Percentiles rank a stretch among this genome's conserved stretches.
These are phyloP conservation scores for Paecilomyces sp. DNA, from an alignment of 2,329 filamentous ascomycete genomes.

Conservation along the genomic window DNA sequence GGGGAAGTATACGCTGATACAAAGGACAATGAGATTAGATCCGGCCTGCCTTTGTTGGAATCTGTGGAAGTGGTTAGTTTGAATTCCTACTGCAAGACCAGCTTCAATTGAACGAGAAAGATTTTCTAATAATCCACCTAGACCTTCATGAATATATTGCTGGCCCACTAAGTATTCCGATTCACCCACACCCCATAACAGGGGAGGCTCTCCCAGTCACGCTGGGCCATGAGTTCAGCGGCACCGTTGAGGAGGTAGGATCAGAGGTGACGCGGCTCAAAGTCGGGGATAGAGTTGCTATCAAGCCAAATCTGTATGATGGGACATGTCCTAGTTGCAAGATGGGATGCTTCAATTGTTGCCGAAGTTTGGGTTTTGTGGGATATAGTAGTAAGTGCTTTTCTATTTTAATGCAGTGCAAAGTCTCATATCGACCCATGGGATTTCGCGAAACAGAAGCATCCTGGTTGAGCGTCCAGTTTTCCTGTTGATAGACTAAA, in stretches of 20 bases:
- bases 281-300: slow-evolving; percentile 50
- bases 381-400: slow-evolving; percentile 35
- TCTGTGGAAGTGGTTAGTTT: slow-evolving; percentile 24
- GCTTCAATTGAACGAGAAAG: background rate
- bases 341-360: slow-evolving; percentile 50
- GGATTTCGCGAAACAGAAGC: too few relatives aligned
- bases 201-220: slow-evolving; percentile 51
- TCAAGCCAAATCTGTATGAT: slow-evolving; percentile 56
- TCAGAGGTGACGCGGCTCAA: slow-evolving; percentile 39
- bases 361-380: slow-evolving; percentile 49
- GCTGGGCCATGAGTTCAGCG: slow-evolving; percentile 60
- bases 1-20: background rate
- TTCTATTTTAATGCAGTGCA: background rate
- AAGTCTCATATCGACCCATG: background rate
- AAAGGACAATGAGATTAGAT: slow-evolving; percentile 9
- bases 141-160: slow-evolving; percentile 49
- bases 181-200: slow-evolving; percentile 50
- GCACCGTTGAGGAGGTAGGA: slow-evolving; percentile 54
- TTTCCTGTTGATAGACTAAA: slow-evolving; percentile 29
- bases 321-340: slow-evolving; percentile 50
- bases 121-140: slow-evolving; percentile 7
- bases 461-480: too few relatives aligned
- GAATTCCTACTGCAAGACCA: background rate
- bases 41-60: slow-evolving; percentile 26
- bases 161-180: slow-evolving; percentile 43